Evolutionary conservation across 2,329 filamentous ascomycete genomes (phyloP), one percentile per base, ranked within the genome.

Genomic region (Penicillium brevicompactum): DNA sequence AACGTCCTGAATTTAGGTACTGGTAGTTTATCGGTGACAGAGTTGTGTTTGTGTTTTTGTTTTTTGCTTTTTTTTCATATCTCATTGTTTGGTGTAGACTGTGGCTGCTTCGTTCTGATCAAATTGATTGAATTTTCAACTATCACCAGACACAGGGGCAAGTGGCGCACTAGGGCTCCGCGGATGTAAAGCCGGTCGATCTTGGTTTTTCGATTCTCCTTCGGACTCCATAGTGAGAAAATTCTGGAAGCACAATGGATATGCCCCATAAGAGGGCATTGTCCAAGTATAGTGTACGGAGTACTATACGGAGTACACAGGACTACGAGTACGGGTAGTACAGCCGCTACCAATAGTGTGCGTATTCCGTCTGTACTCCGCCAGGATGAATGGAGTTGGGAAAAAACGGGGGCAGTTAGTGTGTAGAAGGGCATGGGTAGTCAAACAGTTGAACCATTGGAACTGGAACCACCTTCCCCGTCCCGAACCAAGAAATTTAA

Each of bases 181-280:
- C 62, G 60, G 63, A 63, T 61, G 56, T 30, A 31, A 64, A 65
- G 55, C 63, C 63, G 63, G 60, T 30, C 58, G 61, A 63, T 63
- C 62, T 42, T 57, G 50, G 59, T 52, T 37, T 49, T 46, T 30
- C 34, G 24, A 51, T 49, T 44, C 47, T 41, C 41, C 18, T 34
- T 30, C 30, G 13, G 46, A 32, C 46, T 49, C 47, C 38, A 48
- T 51, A 42, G 18, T 50, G 42, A 48, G 60, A 60, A 65, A 55
- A 27, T 55, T 66, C 63, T 66, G 57, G 63, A 66, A 66, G 47
- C 38, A 51, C 47, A 34, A 51, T 46, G 22, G 18, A 27, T 27
- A 27, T 27, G 14, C 46, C 44, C 46, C 51, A 50, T 53, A 27
- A 27, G 24, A 27, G 24, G 24, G 24, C 4, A 27, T 27, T 27